These are phyloP conservation scores for Clonostachys solani DNA, from an alignment of 2,329 filamentous ascomycete genomes.

Conservation along the genomic window DNA sequence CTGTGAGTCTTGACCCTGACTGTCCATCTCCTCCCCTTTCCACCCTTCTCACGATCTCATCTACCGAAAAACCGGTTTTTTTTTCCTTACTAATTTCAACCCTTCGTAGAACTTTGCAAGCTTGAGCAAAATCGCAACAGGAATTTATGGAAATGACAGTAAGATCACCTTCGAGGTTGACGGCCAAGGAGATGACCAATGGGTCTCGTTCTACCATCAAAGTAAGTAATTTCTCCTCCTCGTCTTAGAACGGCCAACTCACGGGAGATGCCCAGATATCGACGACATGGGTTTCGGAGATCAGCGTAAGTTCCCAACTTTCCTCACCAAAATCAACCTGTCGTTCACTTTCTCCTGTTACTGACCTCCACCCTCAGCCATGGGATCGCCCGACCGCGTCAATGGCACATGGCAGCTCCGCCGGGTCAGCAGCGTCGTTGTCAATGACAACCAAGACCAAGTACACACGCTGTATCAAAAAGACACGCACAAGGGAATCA, in stretches of 20 bases:
- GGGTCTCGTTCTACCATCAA: constrained; percentile 53
- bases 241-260: background rate
- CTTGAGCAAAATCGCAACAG: constrained; percentile 39
- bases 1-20: constrained; percentile 13
- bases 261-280: constrained; percentile 25
- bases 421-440: constrained; percentile 54
- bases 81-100: constrained; percentile 5
- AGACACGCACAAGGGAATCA: constrained; percentile 52
- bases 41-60: background rate
- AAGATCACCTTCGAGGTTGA: constrained; percentile 43
- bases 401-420: constrained; percentile 55
- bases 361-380: constrained; percentile 20
- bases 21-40: too few relatives aligned
- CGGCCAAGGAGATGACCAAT: constrained; percentile 42
- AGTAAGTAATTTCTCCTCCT: constrained; percentile 14
- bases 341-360: background rate
- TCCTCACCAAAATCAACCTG: background rate
- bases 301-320: constrained; percentile 25
- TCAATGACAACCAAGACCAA: constrained; percentile 39
- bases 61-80: background rate
- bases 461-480: constrained; percentile 47
- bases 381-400: constrained; percentile 54
- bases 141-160: constrained; percentile 47
- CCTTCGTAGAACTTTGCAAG: constrained; percentile 34
- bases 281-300: constrained; percentile 59